Evolutionary conservation across 176 grass and related monocot species (phyloP), one percentile per base, ranked within the genome.

Genomic region (Juncus effusus): DNA sequence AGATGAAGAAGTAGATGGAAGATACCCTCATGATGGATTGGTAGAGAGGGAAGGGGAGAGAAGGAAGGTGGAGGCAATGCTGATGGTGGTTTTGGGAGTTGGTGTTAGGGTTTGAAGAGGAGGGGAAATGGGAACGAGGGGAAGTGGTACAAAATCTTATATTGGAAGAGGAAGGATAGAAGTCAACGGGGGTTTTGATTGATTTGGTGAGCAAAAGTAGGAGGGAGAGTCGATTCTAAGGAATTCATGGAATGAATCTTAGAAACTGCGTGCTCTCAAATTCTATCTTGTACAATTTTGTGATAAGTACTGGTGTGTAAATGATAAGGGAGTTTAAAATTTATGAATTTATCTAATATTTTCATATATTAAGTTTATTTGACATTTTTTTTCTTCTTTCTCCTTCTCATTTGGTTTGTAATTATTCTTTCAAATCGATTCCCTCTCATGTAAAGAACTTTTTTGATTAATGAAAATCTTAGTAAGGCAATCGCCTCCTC

Each of bases 121-220:
- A 37, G 59, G 61, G 59, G 61, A 19, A 54, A 63, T 62, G 72
- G 38, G 6, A 62, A 45, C 35, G 44, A 75, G 36, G 14, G 42
- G 3, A 64, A 37, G 38, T 15, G 14, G 50, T 39, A 63, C 6
- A 63, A 7, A 52, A 41, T 45, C 11, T 53, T 61, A 64, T 61
- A 75, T 37, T 16, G 3, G 37, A 16, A 19, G 19, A 64, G 59
- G 38, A 0, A 75, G 16, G 60, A 2, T 51, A 10, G 16, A 60
- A 75, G 72, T 62, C 59, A 75, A 42, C 47, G 11, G 14, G 42
- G 42, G 66, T 53, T 49, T 72, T 5, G 58, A 59, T 72, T 71
- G 55, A 39, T 47, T 72, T 60, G 58, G 4, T 19, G 69, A 72
- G 69, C 54, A 72, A 72, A 72, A 72, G 69, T 59, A 60, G 9